phyloP scores from a whole-genome alignment of 169 alveolate species.

The Perkinsus olseni region DNA sequence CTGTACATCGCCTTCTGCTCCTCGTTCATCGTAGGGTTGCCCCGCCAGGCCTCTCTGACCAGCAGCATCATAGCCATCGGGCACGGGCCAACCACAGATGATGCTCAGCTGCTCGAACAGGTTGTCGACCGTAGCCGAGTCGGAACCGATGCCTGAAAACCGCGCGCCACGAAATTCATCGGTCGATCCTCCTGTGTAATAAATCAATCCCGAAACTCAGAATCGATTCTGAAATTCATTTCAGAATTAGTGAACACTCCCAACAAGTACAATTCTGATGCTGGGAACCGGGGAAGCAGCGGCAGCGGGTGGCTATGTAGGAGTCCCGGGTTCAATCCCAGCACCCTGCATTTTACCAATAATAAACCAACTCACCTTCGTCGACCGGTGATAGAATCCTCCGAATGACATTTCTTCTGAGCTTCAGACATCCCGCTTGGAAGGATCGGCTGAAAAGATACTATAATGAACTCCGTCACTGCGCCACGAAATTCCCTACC shows the following conservation, averaged over 20 bases:
- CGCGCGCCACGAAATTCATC: not conserved
- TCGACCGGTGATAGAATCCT: not conserved
- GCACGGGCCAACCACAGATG: constrained; percentile 15
- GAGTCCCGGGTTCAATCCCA: constrained; percentile 27
- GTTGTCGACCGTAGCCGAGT: constrained; percentile 23
- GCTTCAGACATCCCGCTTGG: not conserved
- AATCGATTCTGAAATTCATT: not conserved
- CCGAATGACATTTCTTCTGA: not conserved
- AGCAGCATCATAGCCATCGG: constrained; percentile 33
- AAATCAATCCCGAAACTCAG: not conserved
- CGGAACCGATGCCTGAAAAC: constrained; percentile 18
- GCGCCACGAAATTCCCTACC: no score
- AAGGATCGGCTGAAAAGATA: not conserved
- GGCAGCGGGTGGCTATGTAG: not conserved
- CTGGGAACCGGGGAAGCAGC: not conserved
- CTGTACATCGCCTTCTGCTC: constrained; percentile 16
- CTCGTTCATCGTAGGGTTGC: not conserved
- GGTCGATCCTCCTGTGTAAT: not conserved
- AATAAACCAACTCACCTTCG: not conserved
- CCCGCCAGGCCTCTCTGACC: constrained; percentile 32
- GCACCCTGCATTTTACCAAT: not conserved
- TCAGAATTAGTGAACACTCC: no score
- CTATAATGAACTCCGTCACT: no score
- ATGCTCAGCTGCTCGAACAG: not conserved
- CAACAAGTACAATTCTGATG: constrained; percentile 8